phyloP scores from a whole-genome alignment of 257 asterid genomes.

The Coffea canephora region DNA sequence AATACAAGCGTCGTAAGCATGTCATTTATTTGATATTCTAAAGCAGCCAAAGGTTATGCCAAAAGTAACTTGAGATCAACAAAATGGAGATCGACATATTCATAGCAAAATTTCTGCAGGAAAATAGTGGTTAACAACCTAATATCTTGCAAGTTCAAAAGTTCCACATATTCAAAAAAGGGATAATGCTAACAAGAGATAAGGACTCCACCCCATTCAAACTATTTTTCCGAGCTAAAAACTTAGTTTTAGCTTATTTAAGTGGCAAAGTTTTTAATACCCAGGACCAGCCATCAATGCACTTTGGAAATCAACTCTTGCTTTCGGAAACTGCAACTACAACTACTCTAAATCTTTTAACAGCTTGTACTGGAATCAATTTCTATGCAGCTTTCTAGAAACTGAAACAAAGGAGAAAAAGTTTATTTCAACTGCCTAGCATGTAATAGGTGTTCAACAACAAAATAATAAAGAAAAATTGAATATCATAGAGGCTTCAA shows the following conservation, averaged over 20 bases:
- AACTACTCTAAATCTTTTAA: not conserved
- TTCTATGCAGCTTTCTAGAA: not conserved
- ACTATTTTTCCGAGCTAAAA: not conserved
- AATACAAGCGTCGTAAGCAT: not conserved
- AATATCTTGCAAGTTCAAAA: not conserved
- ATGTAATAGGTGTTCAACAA: too few species aligned
- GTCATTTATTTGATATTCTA: not conserved
- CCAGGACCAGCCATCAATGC: not conserved
- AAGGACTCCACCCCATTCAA: not conserved
- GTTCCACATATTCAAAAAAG: not conserved
- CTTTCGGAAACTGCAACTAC: not conserved
- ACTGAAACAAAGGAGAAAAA: too few species aligned
- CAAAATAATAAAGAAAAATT: too few species aligned
- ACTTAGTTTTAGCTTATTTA: not conserved
- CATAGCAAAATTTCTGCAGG: not conserved
- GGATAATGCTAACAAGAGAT: not conserved
- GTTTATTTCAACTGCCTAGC: too few species aligned
- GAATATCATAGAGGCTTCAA: too few species aligned
- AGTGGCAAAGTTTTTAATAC: too few species aligned
- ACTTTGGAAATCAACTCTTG: not conserved
- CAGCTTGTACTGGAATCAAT: not conserved
- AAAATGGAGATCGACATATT: not conserved
- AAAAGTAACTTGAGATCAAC: not conserved
- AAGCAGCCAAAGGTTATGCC: not conserved
- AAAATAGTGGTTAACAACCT: not conserved